Evolutionary conservation across 495 filamentous ascomycete species (phyloP).

Genomic region (Neurospora sp.): DNA sequence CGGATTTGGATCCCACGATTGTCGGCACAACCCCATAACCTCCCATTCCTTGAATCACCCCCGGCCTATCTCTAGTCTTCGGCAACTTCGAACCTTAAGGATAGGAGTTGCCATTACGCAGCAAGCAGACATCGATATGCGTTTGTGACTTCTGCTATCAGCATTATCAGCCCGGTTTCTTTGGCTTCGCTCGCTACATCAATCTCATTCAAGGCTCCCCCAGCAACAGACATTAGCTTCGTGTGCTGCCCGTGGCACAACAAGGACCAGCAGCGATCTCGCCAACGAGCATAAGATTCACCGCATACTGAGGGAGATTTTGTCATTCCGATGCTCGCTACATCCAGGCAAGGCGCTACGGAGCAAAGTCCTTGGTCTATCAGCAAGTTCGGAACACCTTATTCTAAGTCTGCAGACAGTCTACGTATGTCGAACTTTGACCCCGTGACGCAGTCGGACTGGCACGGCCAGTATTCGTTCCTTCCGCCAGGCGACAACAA

Average conservation of each 20-base stretch:
- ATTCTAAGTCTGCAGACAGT: constrained; percentile 38
- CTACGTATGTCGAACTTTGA: constrained; percentile 53
- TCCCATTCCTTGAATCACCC: background rate
- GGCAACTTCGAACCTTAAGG: background rate
- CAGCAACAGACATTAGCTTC: background rate
- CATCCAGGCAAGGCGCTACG: constrained; percentile 43
- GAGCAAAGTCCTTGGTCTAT: constrained; percentile 49
- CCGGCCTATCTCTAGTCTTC: background rate
- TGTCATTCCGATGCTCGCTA: constrained; percentile 48
- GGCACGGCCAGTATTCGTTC: constrained; percentile 49
- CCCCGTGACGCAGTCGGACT: constrained; percentile 48
- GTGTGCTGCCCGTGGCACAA: constrained; percentile 6
- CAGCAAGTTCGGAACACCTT: constrained; percentile 45
- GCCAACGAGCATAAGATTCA: constrained; percentile 10
- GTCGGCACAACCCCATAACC: background rate
- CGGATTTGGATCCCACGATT: background rate
- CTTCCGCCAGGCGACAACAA: constrained; percentile 40
- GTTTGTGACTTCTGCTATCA: background rate
- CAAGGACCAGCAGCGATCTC: constrained; percentile 8
- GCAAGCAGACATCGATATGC: background rate
- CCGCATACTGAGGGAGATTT: constrained; percentile 1
- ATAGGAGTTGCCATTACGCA: background rate
- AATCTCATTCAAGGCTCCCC: background rate
- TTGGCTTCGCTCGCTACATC: background rate
- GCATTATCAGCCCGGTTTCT: background rate